Evolutionary conservation across 805 yeast genomes (phyloP), one percentile per base, ranked within the genome.

Genomic region (Lipomyces kockii): DNA sequence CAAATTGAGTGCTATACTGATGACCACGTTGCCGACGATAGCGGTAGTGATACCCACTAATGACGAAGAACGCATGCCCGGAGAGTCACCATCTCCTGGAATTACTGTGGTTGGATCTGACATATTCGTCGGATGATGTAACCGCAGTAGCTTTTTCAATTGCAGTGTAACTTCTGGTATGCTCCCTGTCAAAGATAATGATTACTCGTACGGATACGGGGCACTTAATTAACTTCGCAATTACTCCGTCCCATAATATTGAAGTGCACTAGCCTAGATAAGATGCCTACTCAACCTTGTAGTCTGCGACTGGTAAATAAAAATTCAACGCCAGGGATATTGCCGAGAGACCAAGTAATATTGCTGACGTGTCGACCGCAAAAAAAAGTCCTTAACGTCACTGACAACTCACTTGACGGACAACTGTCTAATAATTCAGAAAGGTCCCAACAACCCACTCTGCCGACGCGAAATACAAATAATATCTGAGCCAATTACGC

Each of bases 1-100:
- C 22, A 81, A 66, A 61, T 81, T 80, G 6, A 82, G 72, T 2
- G 84, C 81, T 7, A 81, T 66, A n/a, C 76, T 73, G 39, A 82
- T 77, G 14, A 79, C 66, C 32, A 82, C 66, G 64, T 81, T 81
- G 51, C 82, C 83, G 1, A 75, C 46, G 22, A 80, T 74, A 11
- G 83, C 80, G 20, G 78, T 74, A 11, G 71, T 62, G 37, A 80
- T 76, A 2, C 83, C 83, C 5, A 76, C 69, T 32, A 71, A 58
- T 17, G 78, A 66, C n/a, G 64, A 52, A 17, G 72, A 58, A 35
- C 58, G 58, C 54, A 54, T 52, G 14, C 46, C 35, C 5, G 64
- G 66, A 14, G 27, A 14, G 46, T 55, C 67, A 20, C 25, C 34
- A 17, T 61, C 64, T 25, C n/a, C 34, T 25, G 55, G 55, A 8